A percentile compares a stretch with the other conserved stretches of the same genome.
phyloP scores from a whole-genome alignment of 2,329 filamentous ascomycete species.

The Cladosporium sp. region DNA sequence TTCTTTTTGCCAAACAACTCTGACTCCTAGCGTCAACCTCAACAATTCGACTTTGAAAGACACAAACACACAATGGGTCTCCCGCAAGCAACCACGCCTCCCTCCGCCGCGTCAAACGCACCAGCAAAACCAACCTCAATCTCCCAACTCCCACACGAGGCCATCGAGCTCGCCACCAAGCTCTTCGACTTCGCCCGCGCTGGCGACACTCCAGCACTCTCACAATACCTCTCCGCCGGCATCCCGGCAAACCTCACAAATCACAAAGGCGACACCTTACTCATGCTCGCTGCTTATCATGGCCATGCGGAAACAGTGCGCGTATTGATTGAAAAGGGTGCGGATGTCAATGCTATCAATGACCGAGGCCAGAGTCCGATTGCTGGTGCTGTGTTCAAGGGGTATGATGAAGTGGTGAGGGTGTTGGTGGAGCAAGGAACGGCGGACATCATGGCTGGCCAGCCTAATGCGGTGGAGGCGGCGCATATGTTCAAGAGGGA shows the following conservation, averaged over 20 bases:
- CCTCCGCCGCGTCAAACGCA: background rate
- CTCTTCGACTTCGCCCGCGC: conserved; percentile 64
- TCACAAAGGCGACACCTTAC: conserved; percentile 66
- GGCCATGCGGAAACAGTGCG: conserved; percentile 59
- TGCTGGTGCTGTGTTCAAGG: conserved; percentile 70
- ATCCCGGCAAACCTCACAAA: conserved; percentile 68
- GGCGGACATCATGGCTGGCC: conserved; percentile 38
- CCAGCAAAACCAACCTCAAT: background rate
- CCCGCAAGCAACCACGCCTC: conserved; percentile 1
- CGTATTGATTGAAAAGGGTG: conserved; percentile 58
- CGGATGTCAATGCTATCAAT: conserved; percentile 65
- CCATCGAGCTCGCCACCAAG: conserved; percentile 60
- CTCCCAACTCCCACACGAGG: conserved; percentile 51
- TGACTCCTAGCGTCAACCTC: too few species aligned
- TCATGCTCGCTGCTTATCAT: conserved; percentile 71
- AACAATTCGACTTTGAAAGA: too few species aligned
- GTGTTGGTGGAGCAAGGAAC: conserved; percentile 40
- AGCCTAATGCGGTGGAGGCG: conserved; percentile 44
- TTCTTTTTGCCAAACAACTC: too few species aligned
- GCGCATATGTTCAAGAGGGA: conserved; percentile 45
- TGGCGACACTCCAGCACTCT: conserved; percentile 56
- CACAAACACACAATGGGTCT: conserved; percentile 9
- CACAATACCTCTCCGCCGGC: conserved; percentile 60
- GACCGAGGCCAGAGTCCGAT: conserved; percentile 65
- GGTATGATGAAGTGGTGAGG: conserved; percentile 60